These are phyloP conservation scores for Phylloporus sp. DNA, from an alignment of 768 basidiomycete genomes.

Conservation along the genomic window DNA sequence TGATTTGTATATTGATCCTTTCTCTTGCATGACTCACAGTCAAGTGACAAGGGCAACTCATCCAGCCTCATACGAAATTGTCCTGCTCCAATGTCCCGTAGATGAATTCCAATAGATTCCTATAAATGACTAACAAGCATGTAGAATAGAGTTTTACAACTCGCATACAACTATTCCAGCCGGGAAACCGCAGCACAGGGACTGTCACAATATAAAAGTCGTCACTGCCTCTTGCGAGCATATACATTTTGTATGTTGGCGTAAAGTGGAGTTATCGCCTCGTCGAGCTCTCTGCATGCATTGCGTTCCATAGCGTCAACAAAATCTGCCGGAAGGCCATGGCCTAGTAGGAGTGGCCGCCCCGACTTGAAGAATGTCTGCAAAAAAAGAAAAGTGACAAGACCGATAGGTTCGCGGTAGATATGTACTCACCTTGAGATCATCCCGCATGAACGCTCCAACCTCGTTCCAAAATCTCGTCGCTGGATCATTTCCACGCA, in stretches of 20 bases:
- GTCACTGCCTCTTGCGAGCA: slow-evolving; percentile 36
- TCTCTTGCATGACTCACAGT: too few species aligned
- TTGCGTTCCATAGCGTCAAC: slow-evolving; percentile 51
- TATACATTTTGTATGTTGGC: slow-evolving; percentile 58
- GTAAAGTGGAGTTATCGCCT: slow-evolving; percentile 43
- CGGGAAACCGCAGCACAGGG: neutral
- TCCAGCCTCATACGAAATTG: too few species aligned
- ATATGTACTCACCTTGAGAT: slow-evolving; percentile 43
- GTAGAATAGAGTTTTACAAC: too few species aligned
- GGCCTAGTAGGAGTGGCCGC: slow-evolving; percentile 62
- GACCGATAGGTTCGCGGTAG: neutral
- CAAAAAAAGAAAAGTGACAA: neutral
- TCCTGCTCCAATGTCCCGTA: too few species aligned
- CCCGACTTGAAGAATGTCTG: slow-evolving; percentile 64
- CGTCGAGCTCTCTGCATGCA: slow-evolving; percentile 47
- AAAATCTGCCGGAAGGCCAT: slow-evolving; percentile 49
- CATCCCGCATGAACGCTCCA: slow-evolving; percentile 49
- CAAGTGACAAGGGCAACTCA: too few species aligned
- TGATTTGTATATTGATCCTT: too few species aligned
- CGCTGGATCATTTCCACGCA: slow-evolving; percentile 20
- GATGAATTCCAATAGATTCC: too few species aligned
- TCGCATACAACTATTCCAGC: too few species aligned
- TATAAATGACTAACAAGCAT: too few species aligned
- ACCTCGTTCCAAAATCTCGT: slow-evolving; percentile 37
- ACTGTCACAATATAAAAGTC: neutral